Evolutionary conservation across 352 stramenopile genomes (phyloP), one percentile per base, ranked within the genome.

Genomic region (Blastocystis hominis): DNA sequence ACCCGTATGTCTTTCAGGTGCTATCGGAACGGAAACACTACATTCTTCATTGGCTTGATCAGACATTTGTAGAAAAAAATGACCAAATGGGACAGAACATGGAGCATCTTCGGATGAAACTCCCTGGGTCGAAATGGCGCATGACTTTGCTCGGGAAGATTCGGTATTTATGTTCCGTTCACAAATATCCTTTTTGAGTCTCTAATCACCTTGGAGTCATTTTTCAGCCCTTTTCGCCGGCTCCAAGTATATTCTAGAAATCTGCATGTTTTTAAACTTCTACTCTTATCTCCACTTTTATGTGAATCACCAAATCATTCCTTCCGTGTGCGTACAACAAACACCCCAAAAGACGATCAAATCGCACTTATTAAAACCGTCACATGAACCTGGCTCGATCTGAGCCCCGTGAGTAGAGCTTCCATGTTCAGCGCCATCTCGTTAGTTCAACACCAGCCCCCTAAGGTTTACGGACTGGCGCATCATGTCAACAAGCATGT

Each of bases 401-500:
- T 59, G 66, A 40, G 34, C 24, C 66, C 24, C 42, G 40, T 75
- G 24, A 42, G 24, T 55, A 42, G 64, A 55, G 64, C 64, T 75
- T 75, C 64, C 64, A 44, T 10, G 46, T n/a, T n/a, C n/a, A 34
- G 36, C 64, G 0, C 17, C 30, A 42, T 75, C 2, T 34, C 46
- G 54, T 80, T 34, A 64, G 42, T 80, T 80, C 70, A 80, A 47
- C 70, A 62, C 70, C 55, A 80, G 55, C 9, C 70, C 44, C 70
- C 70, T 64, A 44, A 63, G 69, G 69, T 80, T 80, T 80, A 80
- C 69, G 44, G 69, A 75, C 55, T 80, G 55, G 50, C 30, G 53
- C 69, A 80, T 80, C 69, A 80, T 80, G 69, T n/a, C 69, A 62
- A 80, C 69, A 64, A 24, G 20, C 15, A 30, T 46, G 20, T 36